A percentile compares a stretch with the other conserved stretches of the same genome.
phyloP scores from a whole-genome alignment of 441 rosid species.

The Pelargonium fulgidum region DNA sequence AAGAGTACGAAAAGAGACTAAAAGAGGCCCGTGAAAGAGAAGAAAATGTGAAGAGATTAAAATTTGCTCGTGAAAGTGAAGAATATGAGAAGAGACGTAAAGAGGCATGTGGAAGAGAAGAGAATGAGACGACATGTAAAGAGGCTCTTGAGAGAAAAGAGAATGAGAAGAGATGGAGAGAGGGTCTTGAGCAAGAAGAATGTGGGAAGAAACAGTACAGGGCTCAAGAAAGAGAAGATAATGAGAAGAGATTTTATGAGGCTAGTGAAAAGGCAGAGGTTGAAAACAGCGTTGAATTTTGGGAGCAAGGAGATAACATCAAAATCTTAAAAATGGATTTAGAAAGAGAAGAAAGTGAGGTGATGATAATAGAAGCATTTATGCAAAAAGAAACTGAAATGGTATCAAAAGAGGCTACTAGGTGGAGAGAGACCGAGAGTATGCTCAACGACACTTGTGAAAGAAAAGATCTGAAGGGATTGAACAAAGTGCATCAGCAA shows the following conservation, averaged over 20 bases:
- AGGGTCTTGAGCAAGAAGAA: slow-evolving; percentile 24
- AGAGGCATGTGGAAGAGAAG: slow-evolving; percentile 11
- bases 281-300: slow-evolving; percentile 9
- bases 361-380: slow-evolving; percentile 16
- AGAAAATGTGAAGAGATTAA: slow-evolving; percentile 32
- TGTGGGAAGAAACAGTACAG: slow-evolving; percentile 31
- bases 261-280: slow-evolving; percentile 15
- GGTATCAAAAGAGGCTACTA: slow-evolving; percentile 17
- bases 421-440: slow-evolving; percentile 26
- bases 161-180: slow-evolving; percentile 17
- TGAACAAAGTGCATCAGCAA: slow-evolving; percentile 20
- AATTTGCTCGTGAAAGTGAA: background rate
- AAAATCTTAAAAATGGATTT: slow-evolving; percentile 18
- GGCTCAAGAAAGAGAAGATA: slow-evolving; percentile 26
- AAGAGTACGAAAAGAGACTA: slow-evolving; percentile 33
- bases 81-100: slow-evolving; percentile 23
- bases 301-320: slow-evolving; percentile 15
- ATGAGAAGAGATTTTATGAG: slow-evolving; percentile 16
- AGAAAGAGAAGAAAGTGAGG: slow-evolving; percentile 24
- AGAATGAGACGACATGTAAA: slow-evolving; percentile 14
- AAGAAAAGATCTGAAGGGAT: slow-evolving; percentile 24
- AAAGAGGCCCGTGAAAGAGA: slow-evolving; percentile 30
- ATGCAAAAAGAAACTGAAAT: slow-evolving; percentile 24
- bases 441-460: slow-evolving; percentile 18
- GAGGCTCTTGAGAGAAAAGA: slow-evolving; percentile 22